phyloP scores from a whole-genome alignment of 2,329 filamentous ascomycete species.

The Verticillium albo-atrum region DNA sequence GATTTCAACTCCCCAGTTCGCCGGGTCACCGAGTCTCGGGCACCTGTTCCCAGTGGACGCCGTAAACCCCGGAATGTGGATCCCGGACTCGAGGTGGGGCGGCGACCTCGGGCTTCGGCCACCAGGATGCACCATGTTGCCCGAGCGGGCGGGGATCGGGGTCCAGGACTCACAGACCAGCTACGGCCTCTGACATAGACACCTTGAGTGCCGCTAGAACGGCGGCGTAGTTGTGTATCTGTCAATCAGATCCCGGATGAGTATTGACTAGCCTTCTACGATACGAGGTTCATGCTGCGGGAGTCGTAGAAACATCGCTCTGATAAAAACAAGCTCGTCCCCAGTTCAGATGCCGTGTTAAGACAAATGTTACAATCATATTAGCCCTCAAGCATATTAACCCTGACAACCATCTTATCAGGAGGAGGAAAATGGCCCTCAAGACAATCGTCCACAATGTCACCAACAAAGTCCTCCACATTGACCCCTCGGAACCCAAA shows the following conservation, averaged over 20 bases:
- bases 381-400: too few species aligned
- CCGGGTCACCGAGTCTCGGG: background rate
- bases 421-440: background rate
- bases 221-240: too few species aligned
- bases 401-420: too few species aligned
- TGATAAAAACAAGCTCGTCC: too few species aligned
- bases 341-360: too few species aligned
- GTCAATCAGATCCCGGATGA: too few species aligned
- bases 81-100: background rate
- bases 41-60: background rate
- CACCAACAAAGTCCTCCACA: slow-evolving; percentile 24
- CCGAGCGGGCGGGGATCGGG: background rate
- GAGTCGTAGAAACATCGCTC: too few species aligned
- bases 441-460: background rate
- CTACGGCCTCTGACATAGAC: background rate
- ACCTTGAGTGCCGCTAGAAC: too few species aligned
- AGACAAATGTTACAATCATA: too few species aligned
- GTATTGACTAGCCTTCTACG: too few species aligned
- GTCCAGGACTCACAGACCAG: background rate
- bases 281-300: too few species aligned
- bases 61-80: background rate
- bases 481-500: slow-evolving; percentile 24
- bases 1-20: too few species aligned
- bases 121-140: background rate
- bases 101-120: background rate